Evolutionary conservation across 2,329 filamentous ascomycete genomes (phyloP), one percentile per base, ranked within the genome.

Genomic region (Teratosphaeria viscida): DNA sequence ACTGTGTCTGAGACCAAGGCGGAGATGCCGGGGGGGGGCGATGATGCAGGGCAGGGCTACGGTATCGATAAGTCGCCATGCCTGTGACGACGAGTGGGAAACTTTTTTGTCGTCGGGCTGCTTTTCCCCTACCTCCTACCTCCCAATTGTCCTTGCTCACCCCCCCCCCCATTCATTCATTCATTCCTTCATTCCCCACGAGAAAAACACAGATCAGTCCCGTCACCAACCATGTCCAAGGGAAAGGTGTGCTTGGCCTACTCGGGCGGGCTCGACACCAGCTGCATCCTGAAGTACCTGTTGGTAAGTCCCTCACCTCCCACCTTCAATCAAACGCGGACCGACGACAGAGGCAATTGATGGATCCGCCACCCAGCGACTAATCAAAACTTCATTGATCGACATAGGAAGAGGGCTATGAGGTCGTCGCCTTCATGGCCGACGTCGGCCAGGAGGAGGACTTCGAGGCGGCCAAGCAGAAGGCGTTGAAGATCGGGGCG

Each of bases 401-500:
- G 11, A 55, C 58, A 23, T 23, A 72, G 70, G 79, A 83, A 70
- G 73, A 83, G 70, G 79, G 77, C 60, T 84, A 84, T 69, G 80
- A 82, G 68, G 85, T 88, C 65, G 80, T 87, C 66, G 83, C 81
- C 75, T 87, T 85, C 74, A 79, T 88, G 72, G 87, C 86, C 77
- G 81, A 90, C 75, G 83, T 89, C 66, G 72, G 72, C 54, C 72
- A 74, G 61, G 73, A 75, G 76, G 88, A 91, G 76, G 86, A 90
- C 76, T 91, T 84, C 71, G 82, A 83, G 54, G 86, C 81, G 61
- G 89, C 88, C 60, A 83, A 87, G 76, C 81, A 82, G 71, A 91
- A 92, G 81, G 87, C 87, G 58, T 70, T 84, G 63, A 82, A 82
- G 74, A 82, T 89, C 64, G 87, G 87, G 68, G 87, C 87, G 26